Percentiles rank a stretch among this genome's conserved stretches.
Conservation (phyloP, 495 filamentous ascomycete genomes). For the Astrothelium subdiscretum region DNA sequence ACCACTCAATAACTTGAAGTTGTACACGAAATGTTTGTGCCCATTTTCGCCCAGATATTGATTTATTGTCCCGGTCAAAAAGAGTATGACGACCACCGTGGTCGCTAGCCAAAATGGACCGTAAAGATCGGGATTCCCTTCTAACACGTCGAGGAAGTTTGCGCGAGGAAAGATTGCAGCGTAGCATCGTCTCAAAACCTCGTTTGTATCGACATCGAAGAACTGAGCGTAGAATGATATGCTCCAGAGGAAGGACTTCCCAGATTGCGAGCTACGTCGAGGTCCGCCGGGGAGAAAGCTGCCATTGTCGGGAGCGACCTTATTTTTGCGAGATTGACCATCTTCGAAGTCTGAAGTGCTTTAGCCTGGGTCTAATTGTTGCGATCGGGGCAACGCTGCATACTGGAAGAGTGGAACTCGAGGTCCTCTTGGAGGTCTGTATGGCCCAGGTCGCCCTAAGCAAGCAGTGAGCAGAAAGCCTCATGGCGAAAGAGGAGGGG, state of each 20-base stretch:
- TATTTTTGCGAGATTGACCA: slow-evolving; percentile 43
- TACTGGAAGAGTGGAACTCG: slow-evolving; percentile 92
- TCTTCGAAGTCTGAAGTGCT: slow-evolving; percentile 40
- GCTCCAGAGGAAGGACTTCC: slow-evolving; percentile 85
- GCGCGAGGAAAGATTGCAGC: slow-evolving; percentile 75
- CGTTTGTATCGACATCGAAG: slow-evolving; percentile 92
- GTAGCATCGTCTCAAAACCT: slow-evolving; percentile 71
- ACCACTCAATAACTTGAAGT: slow-evolving; percentile 72
- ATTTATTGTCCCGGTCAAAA: slow-evolving; percentile 87
- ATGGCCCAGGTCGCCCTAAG: slow-evolving; percentile 88
- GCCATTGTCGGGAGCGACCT: slow-evolving; percentile 24
- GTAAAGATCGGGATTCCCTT: slow-evolving; percentile 96
- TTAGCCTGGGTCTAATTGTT: background rate
- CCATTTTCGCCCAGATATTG: slow-evolving; percentile 61
- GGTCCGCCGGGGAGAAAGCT: slow-evolving; percentile 40
- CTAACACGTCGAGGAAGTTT: slow-evolving; percentile 92
- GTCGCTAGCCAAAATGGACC: slow-evolving; percentile 97
- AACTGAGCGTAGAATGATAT: slow-evolving; percentile 91
- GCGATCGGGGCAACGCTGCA: slow-evolving; percentile 34
- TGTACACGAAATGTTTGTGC: slow-evolving; percentile 62
- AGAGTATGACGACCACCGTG: slow-evolving; percentile 89
- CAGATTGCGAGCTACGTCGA: slow-evolving; percentile 31
- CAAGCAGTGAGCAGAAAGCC: slow-evolving; percentile 13
- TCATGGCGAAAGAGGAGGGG: background rate
- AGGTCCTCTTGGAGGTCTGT: slow-evolving; percentile 97